Conservation (phyloP, 1,284 basidiomycete genomes). For the Sporisorium graminicola region DNA sequence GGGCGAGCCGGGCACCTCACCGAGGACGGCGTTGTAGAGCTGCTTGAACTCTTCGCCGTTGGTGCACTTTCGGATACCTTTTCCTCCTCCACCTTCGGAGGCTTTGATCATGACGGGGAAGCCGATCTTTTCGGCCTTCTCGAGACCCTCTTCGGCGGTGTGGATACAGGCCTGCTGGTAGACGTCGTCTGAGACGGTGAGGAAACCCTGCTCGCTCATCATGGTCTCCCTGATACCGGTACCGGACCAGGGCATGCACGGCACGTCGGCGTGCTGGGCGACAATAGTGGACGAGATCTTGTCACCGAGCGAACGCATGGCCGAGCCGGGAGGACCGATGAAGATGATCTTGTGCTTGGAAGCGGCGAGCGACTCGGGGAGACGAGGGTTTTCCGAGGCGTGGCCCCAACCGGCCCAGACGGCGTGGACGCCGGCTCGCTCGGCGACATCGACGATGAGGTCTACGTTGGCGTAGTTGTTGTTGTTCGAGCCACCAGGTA, state of each 20-base stretch:
- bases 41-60: slow-evolving; percentile 86
- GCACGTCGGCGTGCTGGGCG: slow-evolving; percentile 96
- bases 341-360: slow-evolving; percentile 97
- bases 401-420: slow-evolving; percentile 99
- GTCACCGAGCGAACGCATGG: slow-evolving; percentile 98
- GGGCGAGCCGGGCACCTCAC: slow-evolving; percentile 95
- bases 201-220: slow-evolving; percentile 88
- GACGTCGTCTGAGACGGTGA: slow-evolving; percentile 91
- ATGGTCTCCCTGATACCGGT: slow-evolving; percentile 91
- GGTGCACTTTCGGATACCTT: slow-evolving; percentile 75
- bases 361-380: slow-evolving; percentile 93
- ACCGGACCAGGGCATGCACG: slow-evolving; percentile 99
- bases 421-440: slow-evolving; percentile 96
- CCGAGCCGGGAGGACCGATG: slow-evolving; percentile 97
- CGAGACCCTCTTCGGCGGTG: slow-evolving; percentile 87
- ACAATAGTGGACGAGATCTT: slow-evolving; percentile 99
- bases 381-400: slow-evolving; percentile 96
- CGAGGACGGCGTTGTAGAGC: slow-evolving; percentile 90
- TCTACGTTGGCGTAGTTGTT: slow-evolving; percentile 99
- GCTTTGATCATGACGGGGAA: slow-evolving; percentile 99
- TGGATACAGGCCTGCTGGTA: slow-evolving; percentile 92
- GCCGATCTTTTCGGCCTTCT: slow-evolving; percentile 87
- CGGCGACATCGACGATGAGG: slow-evolving; percentile 97
- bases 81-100: slow-evolving; percentile 97
- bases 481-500: slow-evolving; percentile 97